Conservation (phyloP, 176 grass and related monocot genomes). For the Oryza coarctata region DNA sequence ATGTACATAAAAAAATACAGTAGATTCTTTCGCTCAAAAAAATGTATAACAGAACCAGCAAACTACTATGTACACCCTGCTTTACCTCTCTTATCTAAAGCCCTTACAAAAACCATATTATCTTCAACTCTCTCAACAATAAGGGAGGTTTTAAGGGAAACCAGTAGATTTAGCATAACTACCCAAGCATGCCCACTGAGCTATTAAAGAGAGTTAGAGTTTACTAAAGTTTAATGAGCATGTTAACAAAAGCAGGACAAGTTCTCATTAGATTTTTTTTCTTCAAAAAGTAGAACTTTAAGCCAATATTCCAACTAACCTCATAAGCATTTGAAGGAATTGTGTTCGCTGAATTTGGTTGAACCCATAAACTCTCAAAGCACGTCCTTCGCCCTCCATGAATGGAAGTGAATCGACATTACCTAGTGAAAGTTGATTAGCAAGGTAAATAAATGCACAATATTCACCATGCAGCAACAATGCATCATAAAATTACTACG, state of each 20-base stretch:
- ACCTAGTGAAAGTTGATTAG: slow-evolving; percentile 40
- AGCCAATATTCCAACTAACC: slow-evolving; percentile 49
- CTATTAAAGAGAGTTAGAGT: not conserved
- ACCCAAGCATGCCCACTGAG: not conserved
- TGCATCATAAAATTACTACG: slow-evolving; percentile 55
- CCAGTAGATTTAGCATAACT: not conserved
- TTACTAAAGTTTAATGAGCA: not conserved
- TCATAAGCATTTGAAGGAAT: slow-evolving; percentile 82
- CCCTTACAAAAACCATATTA: not conserved
- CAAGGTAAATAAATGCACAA: slow-evolving; percentile 34
- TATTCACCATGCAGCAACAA: slow-evolving; percentile 10
- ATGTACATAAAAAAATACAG: slow-evolving; percentile 13
- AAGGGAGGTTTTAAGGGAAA: slow-evolving; percentile 7
- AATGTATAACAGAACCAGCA: not conserved
- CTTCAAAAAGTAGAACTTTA: slow-evolving; percentile 4
- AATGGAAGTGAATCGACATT: slow-evolving; percentile 73
- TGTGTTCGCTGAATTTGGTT: slow-evolving; percentile 76
- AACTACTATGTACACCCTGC: not conserved
- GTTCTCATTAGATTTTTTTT: slow-evolving; percentile 2
- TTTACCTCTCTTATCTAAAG: slow-evolving; percentile 6
- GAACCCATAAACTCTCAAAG: slow-evolving; percentile 86
- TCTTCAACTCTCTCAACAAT: not conserved
- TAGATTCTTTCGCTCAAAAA: not conserved
- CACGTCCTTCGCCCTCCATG: slow-evolving; percentile 92
- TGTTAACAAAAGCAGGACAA: not conserved